Percentiles rank a stretch among this genome's conserved stretches.
phyloP scores from a whole-genome alignment of 1,284 basidiomycete species.

The Mycena sp. region DNA sequence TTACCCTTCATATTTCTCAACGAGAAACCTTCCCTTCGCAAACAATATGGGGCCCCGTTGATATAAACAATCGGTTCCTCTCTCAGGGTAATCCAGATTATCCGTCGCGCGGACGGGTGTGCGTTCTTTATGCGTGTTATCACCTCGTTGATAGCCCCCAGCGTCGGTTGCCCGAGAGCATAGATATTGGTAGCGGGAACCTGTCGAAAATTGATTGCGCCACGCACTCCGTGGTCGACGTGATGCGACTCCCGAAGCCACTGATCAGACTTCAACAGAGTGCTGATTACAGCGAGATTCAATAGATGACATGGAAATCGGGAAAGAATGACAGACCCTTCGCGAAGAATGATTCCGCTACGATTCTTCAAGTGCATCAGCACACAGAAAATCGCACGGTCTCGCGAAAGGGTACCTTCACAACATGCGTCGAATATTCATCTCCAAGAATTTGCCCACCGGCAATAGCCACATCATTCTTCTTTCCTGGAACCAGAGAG shows the following conservation, averaged over 20 bases:
- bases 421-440: slow-evolving; percentile 93
- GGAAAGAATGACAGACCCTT: slow-evolving; percentile 63
- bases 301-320: slow-evolving; percentile 3
- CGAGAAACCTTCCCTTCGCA: slow-evolving; percentile 82
- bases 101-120: slow-evolving; percentile 67
- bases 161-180: slow-evolving; percentile 92
- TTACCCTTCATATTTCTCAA: slow-evolving; percentile 88
- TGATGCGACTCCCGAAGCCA: slow-evolving; percentile 82
- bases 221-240: slow-evolving; percentile 74
- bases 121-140: slow-evolving; percentile 73
- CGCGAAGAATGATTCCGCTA: slow-evolving; percentile 91
- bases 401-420: slow-evolving; percentile 66
- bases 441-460: slow-evolving; percentile 92
- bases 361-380: slow-evolving; percentile 66
- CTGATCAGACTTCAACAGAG: slow-evolving; percentile 90
- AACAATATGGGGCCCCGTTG: slow-evolving; percentile 86
- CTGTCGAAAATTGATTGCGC: slow-evolving; percentile 95
- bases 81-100: slow-evolving; percentile 93
- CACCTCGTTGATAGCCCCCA: slow-evolving; percentile 90
- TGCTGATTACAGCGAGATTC: slow-evolving; percentile 54
- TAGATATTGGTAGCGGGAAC: slow-evolving; percentile 89
- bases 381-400: slow-evolving; percentile 1
- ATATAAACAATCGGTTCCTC: slow-evolving; percentile 97
- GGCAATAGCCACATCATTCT: slow-evolving; percentile 80
- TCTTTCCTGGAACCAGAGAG: slow-evolving; percentile 67